Evolutionary conservation across 2,329 filamentous ascomycete species (phyloP), one percentile per base, ranked within the genome.

Genomic region (Cladophialophora exuberans): DNA sequence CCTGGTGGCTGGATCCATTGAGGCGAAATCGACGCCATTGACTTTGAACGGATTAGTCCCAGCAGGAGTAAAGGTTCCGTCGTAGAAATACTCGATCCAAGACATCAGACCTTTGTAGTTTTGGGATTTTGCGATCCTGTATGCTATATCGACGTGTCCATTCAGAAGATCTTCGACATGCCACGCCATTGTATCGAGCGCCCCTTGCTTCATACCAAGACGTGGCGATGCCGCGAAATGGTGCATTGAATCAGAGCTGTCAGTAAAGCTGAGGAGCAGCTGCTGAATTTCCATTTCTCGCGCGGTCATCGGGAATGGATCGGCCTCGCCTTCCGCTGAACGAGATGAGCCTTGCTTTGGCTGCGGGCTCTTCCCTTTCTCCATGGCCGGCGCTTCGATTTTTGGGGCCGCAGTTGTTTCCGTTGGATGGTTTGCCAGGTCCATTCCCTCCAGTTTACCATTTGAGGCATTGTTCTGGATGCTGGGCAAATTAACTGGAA

Each of bases 141-240:
- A 56, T 9, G 60, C 60, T 48, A 54, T 54, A 17, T 57, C 41
- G 10, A 60, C 30, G 28, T 61, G 60, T 11, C 55, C 57, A 22
- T 36, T 36, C 11, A 51, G 46, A 42, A 56, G 49, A 23, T 60
- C 45, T 33, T 55, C 41, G n/a, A 62, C 33, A 28, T 57, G 52
- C 41, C 44, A 33, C 18, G 35, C 36, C 26, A 62, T 47, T 3
- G 55, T 58, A 4, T 49, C 20, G n/a, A 62, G 54, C 1, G 46
- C 31, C 15, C 20, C 20, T 17, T 49, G 31, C 20, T 51, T 44
- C 31, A 38, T 18, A 5, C 44, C 35, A 33, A 43, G 18, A 11
- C 30, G 23, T 7, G 28, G 45, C 11, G 22, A 6, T 10, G 44
- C 22, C 5, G 31, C 45, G 23, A 39, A 44, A 11, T 23, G 6